A percentile compares a stretch with the other conserved stretches of the same genome.
phyloP scores from a whole-genome alignment of 495 filamentous ascomycete genomes.

The Aspergillus haitiensis region DNA sequence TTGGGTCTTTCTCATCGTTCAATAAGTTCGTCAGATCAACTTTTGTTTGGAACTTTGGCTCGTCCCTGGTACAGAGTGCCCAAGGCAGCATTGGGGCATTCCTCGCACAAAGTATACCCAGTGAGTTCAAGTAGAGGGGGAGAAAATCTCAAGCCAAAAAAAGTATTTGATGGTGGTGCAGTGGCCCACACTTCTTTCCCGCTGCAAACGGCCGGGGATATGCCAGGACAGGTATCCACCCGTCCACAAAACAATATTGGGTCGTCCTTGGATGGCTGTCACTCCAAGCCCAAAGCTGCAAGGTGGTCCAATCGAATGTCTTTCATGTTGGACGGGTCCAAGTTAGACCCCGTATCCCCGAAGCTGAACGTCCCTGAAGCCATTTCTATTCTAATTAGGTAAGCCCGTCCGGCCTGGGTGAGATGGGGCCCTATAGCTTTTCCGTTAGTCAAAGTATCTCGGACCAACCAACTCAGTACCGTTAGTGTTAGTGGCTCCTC shows the following conservation, averaged over 20 bases:
- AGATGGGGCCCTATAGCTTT: not conserved
- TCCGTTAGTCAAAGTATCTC: not conserved
- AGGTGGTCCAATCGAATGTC: not conserved
- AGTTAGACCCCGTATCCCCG: slow-evolving; percentile 6
- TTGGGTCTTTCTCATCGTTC: not conserved
- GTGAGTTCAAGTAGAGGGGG: not conserved
- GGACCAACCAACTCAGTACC: slow-evolving; percentile 2
- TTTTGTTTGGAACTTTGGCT: not conserved
- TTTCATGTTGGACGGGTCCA: not conserved
- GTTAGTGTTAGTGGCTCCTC: slow-evolving; percentile 3
- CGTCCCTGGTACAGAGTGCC: not conserved
- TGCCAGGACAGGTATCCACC: not conserved
- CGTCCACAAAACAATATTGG: slow-evolving; percentile 3
- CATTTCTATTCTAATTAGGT: no score
- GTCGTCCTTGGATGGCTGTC: not conserved
- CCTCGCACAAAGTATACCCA: not conserved
- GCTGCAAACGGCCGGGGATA: slow-evolving; percentile 10
- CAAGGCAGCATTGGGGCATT: not conserved
- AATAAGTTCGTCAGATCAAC: not conserved
- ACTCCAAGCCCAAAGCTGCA: not conserved
- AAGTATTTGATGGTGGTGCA: slow-evolving; percentile 1
- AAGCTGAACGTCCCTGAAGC: not conserved
- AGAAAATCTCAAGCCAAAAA: not conserved
- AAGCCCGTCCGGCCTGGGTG: not conserved
- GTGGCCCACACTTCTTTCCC: not conserved